Evolutionary conservation across 345 rosid species (phyloP).

Genomic region (Moricandia moricandioides): DNA sequence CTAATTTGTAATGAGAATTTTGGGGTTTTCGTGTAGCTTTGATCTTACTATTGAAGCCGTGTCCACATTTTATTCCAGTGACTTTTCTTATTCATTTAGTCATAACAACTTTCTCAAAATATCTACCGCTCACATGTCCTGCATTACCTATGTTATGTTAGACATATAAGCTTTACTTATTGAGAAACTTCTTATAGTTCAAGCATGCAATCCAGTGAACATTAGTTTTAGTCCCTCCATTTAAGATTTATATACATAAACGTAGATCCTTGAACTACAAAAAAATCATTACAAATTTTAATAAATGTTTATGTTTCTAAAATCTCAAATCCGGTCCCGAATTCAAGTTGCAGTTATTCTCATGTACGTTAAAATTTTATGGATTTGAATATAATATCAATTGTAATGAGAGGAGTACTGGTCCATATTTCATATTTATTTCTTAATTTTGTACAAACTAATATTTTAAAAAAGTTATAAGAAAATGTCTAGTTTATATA

Average conservation of each 20-base stretch:
- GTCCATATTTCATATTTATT: background rate
- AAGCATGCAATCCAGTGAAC: background rate
- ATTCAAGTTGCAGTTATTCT: background rate
- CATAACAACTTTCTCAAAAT: background rate
- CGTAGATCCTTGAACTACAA: too few relatives aligned
- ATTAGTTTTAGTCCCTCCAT: too few relatives aligned
- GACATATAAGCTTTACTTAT: background rate
- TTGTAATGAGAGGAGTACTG: background rate
- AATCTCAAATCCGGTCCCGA: too few relatives aligned
- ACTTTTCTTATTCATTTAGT: background rate
- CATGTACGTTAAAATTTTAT: background rate
- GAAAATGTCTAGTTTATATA: background rate
- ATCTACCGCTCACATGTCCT: background rate
- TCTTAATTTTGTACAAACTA: background rate
- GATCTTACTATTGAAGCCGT: constrained; percentile 21
- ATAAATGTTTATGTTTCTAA: too few relatives aligned
- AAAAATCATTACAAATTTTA: too few relatives aligned
- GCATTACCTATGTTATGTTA: background rate
- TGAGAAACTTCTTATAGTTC: background rate
- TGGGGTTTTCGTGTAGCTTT: constrained; percentile 28
- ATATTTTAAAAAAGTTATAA: background rate
- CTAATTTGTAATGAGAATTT: constrained; percentile 7
- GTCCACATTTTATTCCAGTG: constrained; percentile 19
- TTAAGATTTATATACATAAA: too few relatives aligned
- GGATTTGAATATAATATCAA: background rate